These are phyloP conservation scores for Juglanconis oblonga DNA, from an alignment of 2,329 filamentous ascomycete species.

Conservation along the genomic window DNA sequence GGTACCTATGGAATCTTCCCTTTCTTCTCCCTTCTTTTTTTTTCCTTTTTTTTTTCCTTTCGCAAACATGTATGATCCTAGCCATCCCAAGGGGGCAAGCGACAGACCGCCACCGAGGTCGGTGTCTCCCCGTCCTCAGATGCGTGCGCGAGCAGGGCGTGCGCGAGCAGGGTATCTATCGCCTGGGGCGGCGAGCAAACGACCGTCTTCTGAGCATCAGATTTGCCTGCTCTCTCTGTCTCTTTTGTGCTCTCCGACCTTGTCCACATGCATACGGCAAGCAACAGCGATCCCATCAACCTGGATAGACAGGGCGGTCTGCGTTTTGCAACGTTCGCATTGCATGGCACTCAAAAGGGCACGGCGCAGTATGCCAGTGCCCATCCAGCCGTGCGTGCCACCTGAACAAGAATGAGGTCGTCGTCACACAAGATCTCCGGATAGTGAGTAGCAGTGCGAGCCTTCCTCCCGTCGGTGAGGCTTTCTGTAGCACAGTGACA, in stretches of 20 bases:
- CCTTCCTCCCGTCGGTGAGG: not conserved
- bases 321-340: not conserved
- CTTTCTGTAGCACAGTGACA: not conserved
- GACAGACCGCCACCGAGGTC: too few relatives aligned
- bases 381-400: not conserved
- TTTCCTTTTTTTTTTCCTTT: not conserved
- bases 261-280: not conserved
- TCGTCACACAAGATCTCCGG: constrained; percentile 2
- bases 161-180: not conserved
- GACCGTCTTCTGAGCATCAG: not conserved
- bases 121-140: not conserved
- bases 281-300: not conserved
- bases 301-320: not conserved
- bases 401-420: not conserved
- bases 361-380: not conserved
- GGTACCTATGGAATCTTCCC: too few relatives aligned
- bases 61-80: too few relatives aligned
- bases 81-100: too few relatives aligned
- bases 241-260: not conserved
- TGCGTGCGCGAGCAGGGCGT: not conserved
- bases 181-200: not conserved
- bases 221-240: not conserved
- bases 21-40: not conserved
- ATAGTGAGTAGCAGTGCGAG: not conserved
- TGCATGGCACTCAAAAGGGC: not conserved